Conservation (phyloP, 371 early-diverging fungal genomes). For the Actinomortierella ambigua region DNA sequence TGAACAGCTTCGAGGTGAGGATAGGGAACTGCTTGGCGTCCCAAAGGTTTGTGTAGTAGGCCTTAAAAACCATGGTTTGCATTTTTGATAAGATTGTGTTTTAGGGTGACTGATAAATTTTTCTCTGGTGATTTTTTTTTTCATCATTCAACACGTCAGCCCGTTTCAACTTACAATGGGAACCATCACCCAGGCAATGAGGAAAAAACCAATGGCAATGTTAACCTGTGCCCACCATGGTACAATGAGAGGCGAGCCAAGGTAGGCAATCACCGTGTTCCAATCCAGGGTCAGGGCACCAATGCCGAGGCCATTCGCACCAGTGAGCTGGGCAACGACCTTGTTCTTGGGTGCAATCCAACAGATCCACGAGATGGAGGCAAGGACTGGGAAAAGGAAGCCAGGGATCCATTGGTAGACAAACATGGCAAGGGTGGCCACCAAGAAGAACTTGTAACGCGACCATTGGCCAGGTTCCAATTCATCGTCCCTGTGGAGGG, state of each 20-base stretch:
- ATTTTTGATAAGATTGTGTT: too few species aligned
- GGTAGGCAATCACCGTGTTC: conserved; percentile 66
- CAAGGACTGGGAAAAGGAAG: conserved; percentile 68
- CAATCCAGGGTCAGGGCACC: conserved; percentile 60
- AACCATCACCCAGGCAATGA: conserved; percentile 30
- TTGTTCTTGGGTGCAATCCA: conserved; percentile 63
- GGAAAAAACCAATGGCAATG: conserved; percentile 23
- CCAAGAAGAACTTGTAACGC: conserved; percentile 59
- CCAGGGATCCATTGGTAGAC: conserved; percentile 79
- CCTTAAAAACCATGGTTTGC: conserved; percentile 19
- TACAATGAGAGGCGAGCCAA: conserved; percentile 65
- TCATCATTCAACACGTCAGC: too few species aligned
- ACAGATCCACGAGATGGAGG: conserved; percentile 77
- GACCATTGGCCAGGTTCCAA: conserved; percentile 35
- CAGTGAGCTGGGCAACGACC: conserved; percentile 59
- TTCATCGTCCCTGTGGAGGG: conserved; percentile 63
- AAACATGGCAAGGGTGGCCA: conserved; percentile 53
- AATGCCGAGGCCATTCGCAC: conserved; percentile 56
- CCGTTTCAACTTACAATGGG: conserved; percentile 43
- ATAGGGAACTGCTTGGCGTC: conserved; percentile 57
- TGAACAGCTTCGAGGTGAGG: conserved; percentile 71
- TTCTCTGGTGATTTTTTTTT: too few species aligned
- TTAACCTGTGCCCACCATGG: conserved; percentile 43
- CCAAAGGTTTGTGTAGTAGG: conserved; percentile 51
- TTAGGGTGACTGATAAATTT: too few species aligned